A percentile compares a stretch with the other conserved stretches of the same genome.
Evolutionary conservation across 345 rosid species (phyloP).

Genomic region (Erysimum cheiranthoides): DNA sequence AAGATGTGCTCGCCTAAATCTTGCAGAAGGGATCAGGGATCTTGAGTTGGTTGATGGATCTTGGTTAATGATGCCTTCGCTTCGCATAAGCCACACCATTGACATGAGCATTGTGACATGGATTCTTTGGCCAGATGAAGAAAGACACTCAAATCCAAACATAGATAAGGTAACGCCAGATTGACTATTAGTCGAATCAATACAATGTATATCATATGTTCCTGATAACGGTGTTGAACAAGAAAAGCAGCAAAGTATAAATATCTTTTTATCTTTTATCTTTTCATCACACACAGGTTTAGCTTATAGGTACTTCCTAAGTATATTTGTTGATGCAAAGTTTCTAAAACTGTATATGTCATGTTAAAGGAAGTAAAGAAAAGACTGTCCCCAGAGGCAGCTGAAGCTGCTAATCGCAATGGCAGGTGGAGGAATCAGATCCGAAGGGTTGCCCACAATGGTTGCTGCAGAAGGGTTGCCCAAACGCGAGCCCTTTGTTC

Average conservation of each 20-base stretch:
- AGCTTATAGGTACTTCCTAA: constrained; percentile 14
- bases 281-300: constrained; percentile 20
- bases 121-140: constrained; percentile 99
- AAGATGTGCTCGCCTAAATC: constrained; percentile 58
- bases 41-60: constrained; percentile 62
- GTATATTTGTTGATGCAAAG: constrained; percentile 7
- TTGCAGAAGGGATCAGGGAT: constrained; percentile 51
- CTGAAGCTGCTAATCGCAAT: constrained; percentile 84
- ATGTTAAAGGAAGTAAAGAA: constrained; percentile 78
- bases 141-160: constrained; percentile 82
- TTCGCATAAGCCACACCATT: constrained; percentile 61
- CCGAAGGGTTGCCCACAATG: constrained; percentile 92
- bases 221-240: constrained; percentile 13
- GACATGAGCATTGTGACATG: constrained; percentile 81
- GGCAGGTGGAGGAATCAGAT: constrained; percentile 98
- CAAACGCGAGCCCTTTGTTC: constrained; percentile 76
- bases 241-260: constrained; percentile 16
- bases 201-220: constrained; percentile 1
- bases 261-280: not conserved
- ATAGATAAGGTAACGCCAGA: constrained; percentile 76
- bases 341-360: constrained; percentile 44
- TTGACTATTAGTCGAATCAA: constrained; percentile 1
- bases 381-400: constrained; percentile 79
- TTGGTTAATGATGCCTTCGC: constrained; percentile 57
- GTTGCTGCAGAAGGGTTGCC: constrained; percentile 94